Base-by-base conservation (phyloP, 352 stramenopile genomes). In the Blastocystis sp. region DNA sequence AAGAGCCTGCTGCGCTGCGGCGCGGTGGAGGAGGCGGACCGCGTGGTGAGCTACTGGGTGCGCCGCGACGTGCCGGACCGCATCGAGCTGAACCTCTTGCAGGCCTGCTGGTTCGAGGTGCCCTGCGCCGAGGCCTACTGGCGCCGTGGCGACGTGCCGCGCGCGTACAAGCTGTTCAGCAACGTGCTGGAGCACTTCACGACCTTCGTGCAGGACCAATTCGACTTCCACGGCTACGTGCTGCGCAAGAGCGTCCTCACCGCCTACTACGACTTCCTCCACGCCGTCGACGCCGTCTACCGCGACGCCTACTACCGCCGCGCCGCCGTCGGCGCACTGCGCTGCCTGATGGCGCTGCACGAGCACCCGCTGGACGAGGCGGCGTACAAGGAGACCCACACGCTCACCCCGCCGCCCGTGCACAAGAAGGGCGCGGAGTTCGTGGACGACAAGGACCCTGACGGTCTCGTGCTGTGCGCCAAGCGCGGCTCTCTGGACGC, bases 341-440 rank as follows among this genome's bases (percentile, higher is more conserved):
- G 52, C 48, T 48, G 43, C 59, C 43, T 61, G 19, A 23, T 81
- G 14, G 19, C 40, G n/a, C 41, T 81, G 28, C 19, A 40, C 41
- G 52, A 64, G 11, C 52, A 62, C n/a, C 71, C 71, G n/a, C 19
- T 81, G 9, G 59, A 81, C 62, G 45, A 53, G 19, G n/a, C 28
- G 45, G 52, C n/a, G 52, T 81, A 81, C 71, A 64, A 81, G 71
- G 7, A 65, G 38, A 23, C 21, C 5, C 23, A 64, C 56, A n/a
- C 48, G 52, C 71, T 81, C 9, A 23, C 40, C 21, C 43, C 43
- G 4, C 21, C n/a, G 1, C 43, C 21, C 10, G 71, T 67, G 23
- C 71, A 81, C 41, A 81, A 81, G 56, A 81, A 81, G 71, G 71
- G 71, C 34, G 71, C 71, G 11, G 71, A 81, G 40, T 81, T 48